Percentiles rank a stretch among this genome's conserved stretches.
phyloP scores from a whole-genome alignment of 768 basidiomycete species.

The Postia placenta region DNA sequence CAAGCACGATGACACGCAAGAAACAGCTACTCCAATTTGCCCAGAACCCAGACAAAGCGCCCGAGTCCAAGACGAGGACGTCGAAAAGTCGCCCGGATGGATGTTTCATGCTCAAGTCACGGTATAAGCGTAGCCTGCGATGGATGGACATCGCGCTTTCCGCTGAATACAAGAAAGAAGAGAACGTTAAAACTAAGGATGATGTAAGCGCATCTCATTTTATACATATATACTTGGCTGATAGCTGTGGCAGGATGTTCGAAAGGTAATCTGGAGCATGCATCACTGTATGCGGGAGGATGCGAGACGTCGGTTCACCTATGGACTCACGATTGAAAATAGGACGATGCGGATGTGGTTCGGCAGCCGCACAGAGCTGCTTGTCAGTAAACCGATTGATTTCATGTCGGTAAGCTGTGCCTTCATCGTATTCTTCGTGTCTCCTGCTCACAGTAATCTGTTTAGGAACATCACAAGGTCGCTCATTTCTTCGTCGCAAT shows the following conservation, averaged over 20 bases:
- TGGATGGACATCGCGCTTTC: not conserved
- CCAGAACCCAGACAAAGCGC: not conserved
- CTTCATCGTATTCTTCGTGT: not conserved
- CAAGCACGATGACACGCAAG: not conserved
- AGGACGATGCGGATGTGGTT: not conserved
- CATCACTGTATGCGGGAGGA: not conserved
- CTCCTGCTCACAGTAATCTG: too few relatives aligned
- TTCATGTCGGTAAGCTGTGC: not conserved
- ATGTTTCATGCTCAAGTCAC: not conserved
- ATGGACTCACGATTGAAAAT: not conserved
- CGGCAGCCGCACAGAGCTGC: not conserved
- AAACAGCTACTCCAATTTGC: not conserved
- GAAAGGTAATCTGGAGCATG: not conserved
- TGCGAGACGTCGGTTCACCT: not conserved
- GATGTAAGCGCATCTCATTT: not conserved
- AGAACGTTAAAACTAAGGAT: not conserved
- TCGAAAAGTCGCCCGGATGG: not conserved
- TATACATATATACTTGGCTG: not conserved
- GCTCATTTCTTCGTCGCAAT: slow-evolving; percentile 5
- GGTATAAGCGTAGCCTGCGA: not conserved
- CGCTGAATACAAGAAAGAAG: not conserved
- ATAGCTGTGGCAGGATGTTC: not conserved
- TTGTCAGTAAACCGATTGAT: not conserved
- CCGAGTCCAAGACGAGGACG: not conserved
- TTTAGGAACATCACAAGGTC: slow-evolving; percentile 4